Base-by-base conservation (phyloP, 495 filamentous ascomycete species). In the Lophium mytilinum region DNA sequence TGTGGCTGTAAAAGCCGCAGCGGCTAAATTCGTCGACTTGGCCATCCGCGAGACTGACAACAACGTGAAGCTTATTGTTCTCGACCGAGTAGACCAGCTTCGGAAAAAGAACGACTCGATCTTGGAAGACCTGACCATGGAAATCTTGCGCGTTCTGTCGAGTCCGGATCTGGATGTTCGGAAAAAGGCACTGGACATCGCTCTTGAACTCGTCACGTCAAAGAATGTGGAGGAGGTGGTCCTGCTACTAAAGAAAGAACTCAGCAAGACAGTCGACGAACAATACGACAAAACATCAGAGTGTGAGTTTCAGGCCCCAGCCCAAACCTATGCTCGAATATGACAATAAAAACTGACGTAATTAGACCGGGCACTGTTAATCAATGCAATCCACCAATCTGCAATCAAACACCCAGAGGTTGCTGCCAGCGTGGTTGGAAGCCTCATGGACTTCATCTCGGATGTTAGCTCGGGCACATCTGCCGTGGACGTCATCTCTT, bases 391-490 rank as follows among this genome's bases (percentile, higher is more conserved):
- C 66, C 94, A 99, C 72, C 89, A 88, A 67, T 97, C 92, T 70
- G 94, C 94, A 56, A 96, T 99, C 76, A 96, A 93, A 68, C 96
- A 96, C 74, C 96, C 94, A 4, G 94, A 97, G 71, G 89, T 97
- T 51, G 94, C 94, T 48, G 88, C 92, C 37, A 96, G 89, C 68
- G 94, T 97, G 46, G 94, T 99, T 53, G 94, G 89, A 55, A 78
- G 96, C 8, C 75, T 99, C n/a, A 99, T 99, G 91, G 93, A 99
- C 67, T 96, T 97, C 68, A 97, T 99, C 68, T 89, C 87, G 53
- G 94, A 99, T 69, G 96, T 96, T 72, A 97, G 93, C 78, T 96
- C 93, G 78, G 96, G 90, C 66, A 86, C 89, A 42, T 95, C 91
- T 1, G 93, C 94, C 1, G 89, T 99, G 30, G 94, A 99, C 73